Conservation (phyloP, 2,329 filamentous ascomycete genomes). For the Hansfordia pulvinata region DNA sequence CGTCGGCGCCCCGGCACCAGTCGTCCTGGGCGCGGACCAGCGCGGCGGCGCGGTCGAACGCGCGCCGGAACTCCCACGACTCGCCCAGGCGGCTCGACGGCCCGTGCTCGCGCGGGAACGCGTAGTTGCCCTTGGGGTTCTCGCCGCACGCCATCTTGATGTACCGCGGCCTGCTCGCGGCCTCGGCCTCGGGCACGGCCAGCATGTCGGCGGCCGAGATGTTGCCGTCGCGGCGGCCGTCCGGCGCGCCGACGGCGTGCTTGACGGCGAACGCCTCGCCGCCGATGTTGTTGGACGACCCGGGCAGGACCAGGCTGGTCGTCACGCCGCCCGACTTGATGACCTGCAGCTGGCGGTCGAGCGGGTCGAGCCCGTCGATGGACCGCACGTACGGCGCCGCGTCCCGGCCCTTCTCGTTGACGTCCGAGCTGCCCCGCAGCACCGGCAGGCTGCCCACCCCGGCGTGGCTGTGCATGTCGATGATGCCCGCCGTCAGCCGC, state of each 20-base stretch:
- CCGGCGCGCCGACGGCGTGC: constrained; percentile 44
- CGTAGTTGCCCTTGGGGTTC: constrained; percentile 52
- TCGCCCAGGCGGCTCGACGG: constrained; percentile 52
- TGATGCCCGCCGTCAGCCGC: constrained; percentile 50
- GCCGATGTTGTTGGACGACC: constrained; percentile 60
- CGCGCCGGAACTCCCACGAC: constrained; percentile 55
- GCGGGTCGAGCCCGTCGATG: constrained; percentile 49
- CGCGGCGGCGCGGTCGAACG: constrained; percentile 47
- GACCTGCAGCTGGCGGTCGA: constrained; percentile 51
- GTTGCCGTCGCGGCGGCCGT: constrained; percentile 49
- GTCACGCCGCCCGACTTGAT: constrained; percentile 66
- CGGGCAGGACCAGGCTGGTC: constrained; percentile 51
- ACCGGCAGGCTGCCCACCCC: constrained; percentile 44
- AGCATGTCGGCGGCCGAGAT: constrained; percentile 50
- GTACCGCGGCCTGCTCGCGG: too few relatives aligned
- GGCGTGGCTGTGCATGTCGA: constrained; percentile 60
- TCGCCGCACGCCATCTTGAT: constrained; percentile 70
- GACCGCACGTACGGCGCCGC: constrained; percentile 56
- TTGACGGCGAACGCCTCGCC: constrained; percentile 60
- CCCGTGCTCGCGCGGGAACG: constrained; percentile 34
- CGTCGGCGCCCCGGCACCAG: constrained; percentile 49
- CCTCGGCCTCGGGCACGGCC: constrained; percentile 49
- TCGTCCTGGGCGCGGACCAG: constrained; percentile 49
- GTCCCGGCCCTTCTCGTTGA: constrained; percentile 49
- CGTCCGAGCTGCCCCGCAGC: constrained; percentile 40